Conservation (phyloP, 345 rosid genomes). For the Pistacia vera region DNA sequence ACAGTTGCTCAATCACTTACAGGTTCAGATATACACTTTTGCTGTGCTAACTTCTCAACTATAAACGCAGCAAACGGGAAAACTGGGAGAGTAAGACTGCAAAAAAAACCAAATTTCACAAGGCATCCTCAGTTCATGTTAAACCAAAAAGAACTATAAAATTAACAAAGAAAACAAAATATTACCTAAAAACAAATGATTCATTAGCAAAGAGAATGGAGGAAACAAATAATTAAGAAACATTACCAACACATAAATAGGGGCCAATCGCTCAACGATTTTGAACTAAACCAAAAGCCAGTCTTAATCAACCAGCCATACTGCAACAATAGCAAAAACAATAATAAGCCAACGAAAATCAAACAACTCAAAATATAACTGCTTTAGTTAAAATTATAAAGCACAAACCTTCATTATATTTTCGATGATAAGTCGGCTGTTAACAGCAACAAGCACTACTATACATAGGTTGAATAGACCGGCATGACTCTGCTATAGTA, state of each 20-base stretch:
- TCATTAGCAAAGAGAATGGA: conserved; percentile 7
- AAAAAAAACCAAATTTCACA: conserved; percentile 23
- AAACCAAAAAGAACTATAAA: not conserved
- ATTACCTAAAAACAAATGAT: not conserved
- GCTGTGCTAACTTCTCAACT: conserved; percentile 74
- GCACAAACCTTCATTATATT: conserved; percentile 84
- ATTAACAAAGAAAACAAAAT: not conserved
- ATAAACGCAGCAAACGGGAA: conserved; percentile 79
- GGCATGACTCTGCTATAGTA: conserved; percentile 86
- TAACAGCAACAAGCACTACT: conserved; percentile 96
- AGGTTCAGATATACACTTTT: conserved; percentile 53
- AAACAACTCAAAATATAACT: not conserved
- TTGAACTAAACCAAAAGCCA: conserved; percentile 95
- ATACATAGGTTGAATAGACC: conserved; percentile 95
- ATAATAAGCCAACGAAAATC: not conserved
- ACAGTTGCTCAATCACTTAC: conserved; percentile 48
- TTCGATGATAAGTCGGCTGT: conserved; percentile 95
- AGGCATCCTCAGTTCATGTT: not conserved
- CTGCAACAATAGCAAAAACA: conserved; percentile 44
- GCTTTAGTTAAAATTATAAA: not conserved
- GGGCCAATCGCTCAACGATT: conserved; percentile 93
- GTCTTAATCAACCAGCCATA: conserved; percentile 91
- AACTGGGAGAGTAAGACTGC: conserved; percentile 84
- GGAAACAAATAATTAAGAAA: not conserved
- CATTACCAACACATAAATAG: conserved; percentile 95